These are phyloP conservation scores for Hypoxylon fragiforme DNA, from an alignment of 495 filamentous ascomycete species.

Conservation along the genomic window DNA sequence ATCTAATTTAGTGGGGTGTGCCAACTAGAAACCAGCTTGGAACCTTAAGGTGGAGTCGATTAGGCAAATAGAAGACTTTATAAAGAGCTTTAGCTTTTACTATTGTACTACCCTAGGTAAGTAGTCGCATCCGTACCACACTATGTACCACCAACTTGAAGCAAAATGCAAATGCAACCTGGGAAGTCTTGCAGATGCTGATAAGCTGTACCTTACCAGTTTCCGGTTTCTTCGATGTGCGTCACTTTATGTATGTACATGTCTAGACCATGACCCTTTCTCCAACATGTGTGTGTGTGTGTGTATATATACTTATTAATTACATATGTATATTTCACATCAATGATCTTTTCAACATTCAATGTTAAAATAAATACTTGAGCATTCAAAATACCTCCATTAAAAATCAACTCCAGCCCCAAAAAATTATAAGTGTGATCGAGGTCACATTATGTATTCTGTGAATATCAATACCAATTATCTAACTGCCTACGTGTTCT, in stretches of 20 bases:
- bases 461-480: background rate
- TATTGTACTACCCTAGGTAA: too few species aligned
- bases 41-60: too few species aligned
- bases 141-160: too few species aligned
- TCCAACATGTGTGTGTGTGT: too few species aligned
- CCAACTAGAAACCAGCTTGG: too few species aligned
- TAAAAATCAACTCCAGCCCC: background rate
- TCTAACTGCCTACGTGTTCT: slow-evolving; percentile 8
- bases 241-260: background rate
- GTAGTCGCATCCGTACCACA: too few species aligned
- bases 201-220: background rate
- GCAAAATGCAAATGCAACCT: background rate
- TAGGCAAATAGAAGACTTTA: background rate
- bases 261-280: background rate
- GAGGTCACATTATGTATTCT: slow-evolving; percentile 3
- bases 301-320: too few species aligned
- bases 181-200: slow-evolving; percentile 1
- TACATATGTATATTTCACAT: too few species aligned
- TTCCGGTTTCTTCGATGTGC: slow-evolving; percentile 19
- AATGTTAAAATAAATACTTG: too few species aligned
- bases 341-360: too few species aligned
- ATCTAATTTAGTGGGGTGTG: background rate
- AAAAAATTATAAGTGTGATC: slow-evolving; percentile 4
- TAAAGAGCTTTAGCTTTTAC: background rate
- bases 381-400: too few species aligned